These are phyloP conservation scores for Sarocladium kiliense DNA, from an alignment of 2,329 filamentous ascomycete genomes.

Conservation along the genomic window DNA sequence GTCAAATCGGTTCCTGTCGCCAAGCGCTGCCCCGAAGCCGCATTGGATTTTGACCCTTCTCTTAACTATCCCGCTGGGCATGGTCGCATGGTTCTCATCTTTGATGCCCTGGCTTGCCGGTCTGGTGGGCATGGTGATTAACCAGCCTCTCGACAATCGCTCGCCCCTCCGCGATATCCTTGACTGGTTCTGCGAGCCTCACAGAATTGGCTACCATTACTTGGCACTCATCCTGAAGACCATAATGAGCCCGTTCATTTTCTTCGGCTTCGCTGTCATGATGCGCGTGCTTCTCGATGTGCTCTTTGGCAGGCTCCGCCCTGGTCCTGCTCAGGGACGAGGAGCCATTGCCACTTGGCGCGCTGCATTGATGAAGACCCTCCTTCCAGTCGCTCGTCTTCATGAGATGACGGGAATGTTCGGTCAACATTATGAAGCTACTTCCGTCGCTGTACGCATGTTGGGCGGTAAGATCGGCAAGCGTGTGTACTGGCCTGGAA, in stretches of 20 bases:
- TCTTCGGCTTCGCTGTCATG: conserved; percentile 35
- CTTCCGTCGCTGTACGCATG: conserved; percentile 42
- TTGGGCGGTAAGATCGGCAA: conserved; percentile 48
- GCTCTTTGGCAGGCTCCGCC: conserved; percentile 30
- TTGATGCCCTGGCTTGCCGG: conserved; percentile 40
- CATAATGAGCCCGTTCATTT: conserved; percentile 36
- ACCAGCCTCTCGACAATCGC: conserved; percentile 24
- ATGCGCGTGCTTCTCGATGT: conserved; percentile 35
- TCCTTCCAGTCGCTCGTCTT: conserved; percentile 38
- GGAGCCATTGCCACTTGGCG: conserved; percentile 38
- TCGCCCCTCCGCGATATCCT: conserved; percentile 36
- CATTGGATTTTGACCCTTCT: conserved; percentile 40
- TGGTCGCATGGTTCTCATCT: conserved; percentile 35
- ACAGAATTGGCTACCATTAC: conserved; percentile 45
- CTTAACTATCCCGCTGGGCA: conserved; percentile 35
- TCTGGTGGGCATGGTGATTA: conserved; percentile 38
- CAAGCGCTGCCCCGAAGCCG: conserved; percentile 30
- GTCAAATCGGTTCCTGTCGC: conserved; percentile 38
- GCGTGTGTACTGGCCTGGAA: conserved; percentile 53
- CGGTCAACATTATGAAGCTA: conserved; percentile 50
- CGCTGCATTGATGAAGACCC: conserved; percentile 34
- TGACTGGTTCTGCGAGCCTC: conserved; percentile 42
- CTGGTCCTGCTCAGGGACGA: conserved; percentile 22
- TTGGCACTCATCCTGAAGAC: conserved; percentile 37
- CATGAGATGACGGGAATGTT: conserved; percentile 45